Evolutionary conservation across 176 grass and related monocot genomes (phyloP).

Genomic region (Elymus sibiricus): DNA sequence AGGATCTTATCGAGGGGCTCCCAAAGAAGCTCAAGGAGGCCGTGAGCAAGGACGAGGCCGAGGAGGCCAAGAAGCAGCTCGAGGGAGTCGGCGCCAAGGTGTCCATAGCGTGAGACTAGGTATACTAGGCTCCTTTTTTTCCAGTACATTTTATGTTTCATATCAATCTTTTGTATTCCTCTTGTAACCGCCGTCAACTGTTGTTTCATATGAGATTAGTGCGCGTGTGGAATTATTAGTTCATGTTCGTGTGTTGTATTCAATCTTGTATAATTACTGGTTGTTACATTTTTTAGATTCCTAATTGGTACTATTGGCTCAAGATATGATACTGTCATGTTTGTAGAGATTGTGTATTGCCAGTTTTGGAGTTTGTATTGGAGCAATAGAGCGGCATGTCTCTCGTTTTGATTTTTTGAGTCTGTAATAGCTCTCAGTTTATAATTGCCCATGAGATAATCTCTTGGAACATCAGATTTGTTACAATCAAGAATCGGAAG

Average conservation of each 20-base stretch:
- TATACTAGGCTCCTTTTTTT: slow-evolving; percentile 29
- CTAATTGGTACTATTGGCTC: slow-evolving; percentile 16
- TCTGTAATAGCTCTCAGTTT: neutral
- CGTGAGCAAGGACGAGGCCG: slow-evolving; percentile 74
- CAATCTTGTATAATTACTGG: neutral
- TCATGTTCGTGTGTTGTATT: neutral
- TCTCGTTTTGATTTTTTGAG: neutral
- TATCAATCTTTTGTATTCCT: slow-evolving; percentile 29
- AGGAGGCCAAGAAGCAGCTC: slow-evolving; percentile 80
- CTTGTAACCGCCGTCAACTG: slow-evolving; percentile 9
- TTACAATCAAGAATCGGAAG: neutral
- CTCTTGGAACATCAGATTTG: neutral
- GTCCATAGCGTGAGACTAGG: slow-evolving; percentile 60
- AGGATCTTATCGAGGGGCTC: slow-evolving; percentile 87
- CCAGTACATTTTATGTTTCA: neutral
- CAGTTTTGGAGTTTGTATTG: neutral
- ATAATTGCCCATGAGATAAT: neutral
- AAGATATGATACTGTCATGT: neutral
- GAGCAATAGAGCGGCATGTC: neutral
- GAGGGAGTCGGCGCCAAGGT: slow-evolving; percentile 90
- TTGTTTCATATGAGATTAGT: slow-evolving; percentile 20
- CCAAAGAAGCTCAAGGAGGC: slow-evolving; percentile 89
- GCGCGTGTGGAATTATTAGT: neutral
- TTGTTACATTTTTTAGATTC: neutral
- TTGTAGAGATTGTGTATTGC: neutral